Evolutionary conservation across 306 rosid genomes (phyloP), one percentile per base, ranked within the genome.

Genomic region (Parietaria judaica): DNA sequence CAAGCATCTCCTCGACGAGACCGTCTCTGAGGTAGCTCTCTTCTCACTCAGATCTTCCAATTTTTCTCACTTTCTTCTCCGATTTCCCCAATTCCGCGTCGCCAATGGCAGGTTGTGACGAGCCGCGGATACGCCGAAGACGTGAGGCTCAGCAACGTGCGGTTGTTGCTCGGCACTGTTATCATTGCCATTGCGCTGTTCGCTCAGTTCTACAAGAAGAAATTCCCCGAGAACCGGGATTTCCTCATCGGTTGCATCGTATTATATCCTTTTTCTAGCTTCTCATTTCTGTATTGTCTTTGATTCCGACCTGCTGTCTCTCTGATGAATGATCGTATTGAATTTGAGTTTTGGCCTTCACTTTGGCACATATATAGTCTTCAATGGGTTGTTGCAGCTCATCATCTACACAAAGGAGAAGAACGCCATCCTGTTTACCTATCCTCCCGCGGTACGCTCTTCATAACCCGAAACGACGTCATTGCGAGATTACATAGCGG

Each of bases 151-250:
- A 94, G 95, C 79, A 94, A 86, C 73, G 59, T 76, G 5, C 83
- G 78, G 73, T 51, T 94, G 64, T 37, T 78, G 6, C 63, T 94
- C 66, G 97, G 99, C n/a, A 47, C 83, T 31, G 51, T 86, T 37
- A 79, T 94, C 51, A 88, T 88, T 12, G 75, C 75, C 66, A 81
- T 94, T 63, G 99, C 97, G 53, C 85, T 94, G 31, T 76, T 88
- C 9, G 97, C 97, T 52, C 99, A 94, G 65, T 94, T 94, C 58
- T 88, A 94, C 86, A 92, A 84, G 70, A 94, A 88, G 74, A 88
- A 86, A 76, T 94, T 88, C 64, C 95, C 99, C 16, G 99, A 88
- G 70, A 94, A 88, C 63, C 79, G 80, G 53, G 83, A 94, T 59
- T 94, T 94, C 54, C 88, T 94, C 69, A 65, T 88, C 63, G 77